Base-by-base conservation (phyloP, 106 monocot species). In the Vanilla planifolia region DNA sequence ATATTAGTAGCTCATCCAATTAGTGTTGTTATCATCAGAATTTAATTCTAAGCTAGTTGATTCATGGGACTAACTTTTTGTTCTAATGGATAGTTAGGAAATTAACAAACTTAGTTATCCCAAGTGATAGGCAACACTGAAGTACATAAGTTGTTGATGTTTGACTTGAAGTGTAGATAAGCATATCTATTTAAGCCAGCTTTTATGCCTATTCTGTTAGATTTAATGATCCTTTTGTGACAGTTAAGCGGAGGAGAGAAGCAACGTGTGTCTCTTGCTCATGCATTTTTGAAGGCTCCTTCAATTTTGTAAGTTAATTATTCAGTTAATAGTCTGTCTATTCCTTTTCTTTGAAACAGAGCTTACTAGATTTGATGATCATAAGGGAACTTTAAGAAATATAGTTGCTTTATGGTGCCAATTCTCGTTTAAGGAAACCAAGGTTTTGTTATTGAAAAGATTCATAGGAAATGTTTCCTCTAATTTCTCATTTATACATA, bases 211-310 rank as follows among this genome's bases (percentile, higher is more conserved):
- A 16, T 13, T 35, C 33, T 21, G 21, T 20, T 35, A 19, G 34
- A 15, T 6, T 2, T 32, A 30, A 3, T 4, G 3, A 48, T 22
- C 48, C 8, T 53, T 22, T 41, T 51, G 41, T 67, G 30, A 8
- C 81, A 98, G 98, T 77, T 98, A 63, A 98, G 98, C 57, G 98
- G 98, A 56, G 98, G 98, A 52, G 98, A 98, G 62, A 98, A 98
- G 67, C 98, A 98, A 46, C 80, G 98, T 44, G 98, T 98, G 39
- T 88, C 98, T 33, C 90, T 98, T 77, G 92, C 98, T 33, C 98
- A 92, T 73, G 92, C 86, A 55, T 98, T 98, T 71, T 70, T 98
- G 66, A 98, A 98, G 64, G 73, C 73, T 51, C 82, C 98, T 53
- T 72, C 91, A 33, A 98, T 98, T 76, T 61, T 98, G 98, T 98